A percentile compares a stretch with the other conserved stretches of the same genome.
Conservation (phyloP, 352 stramenopile species). For the Globisporangium okanoganense region DNA sequence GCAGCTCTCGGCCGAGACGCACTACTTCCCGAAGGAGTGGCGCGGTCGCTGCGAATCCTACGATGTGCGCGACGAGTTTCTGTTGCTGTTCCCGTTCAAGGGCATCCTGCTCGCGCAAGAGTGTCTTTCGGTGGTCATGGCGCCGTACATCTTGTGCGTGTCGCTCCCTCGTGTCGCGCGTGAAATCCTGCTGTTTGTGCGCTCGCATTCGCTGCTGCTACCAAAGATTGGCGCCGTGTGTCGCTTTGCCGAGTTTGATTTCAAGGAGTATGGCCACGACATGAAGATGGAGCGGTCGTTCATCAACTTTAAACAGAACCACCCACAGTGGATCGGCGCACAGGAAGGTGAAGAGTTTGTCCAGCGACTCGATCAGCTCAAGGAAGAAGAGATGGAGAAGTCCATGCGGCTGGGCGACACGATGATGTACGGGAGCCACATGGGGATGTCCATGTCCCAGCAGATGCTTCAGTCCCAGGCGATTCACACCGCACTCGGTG, state of each 20-base stretch:
- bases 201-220: constrained; percentile 90
- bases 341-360: constrained; percentile 73
- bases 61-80: constrained; percentile 86
- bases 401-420: constrained; percentile 82
- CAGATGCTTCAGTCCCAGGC: constrained; percentile 86
- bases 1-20: constrained; percentile 89
- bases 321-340: constrained; percentile 80
- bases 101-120: constrained; percentile 92
- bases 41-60: constrained; percentile 79
- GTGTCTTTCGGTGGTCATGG: constrained; percentile 91
- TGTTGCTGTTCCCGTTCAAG: constrained; percentile 93
- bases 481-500: constrained; percentile 71
- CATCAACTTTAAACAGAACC: constrained; percentile 95
- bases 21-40: constrained; percentile 97
- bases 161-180: constrained; percentile 89
- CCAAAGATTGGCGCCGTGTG: constrained; percentile 93
- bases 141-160: constrained; percentile 95
- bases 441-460: constrained; percentile 73
- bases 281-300: constrained; percentile 98
- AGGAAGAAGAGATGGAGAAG: constrained; percentile 84
- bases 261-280: constrained; percentile 92
- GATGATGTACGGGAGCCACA: constrained; percentile 67
- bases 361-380: constrained; percentile 60
- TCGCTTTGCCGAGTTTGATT: constrained; percentile 95
- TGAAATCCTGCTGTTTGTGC: constrained; percentile 93